These are phyloP conservation scores for Cladosporium sphaerospermum DNA, from an alignment of 2,329 filamentous ascomycete genomes.

Conservation along the genomic window DNA sequence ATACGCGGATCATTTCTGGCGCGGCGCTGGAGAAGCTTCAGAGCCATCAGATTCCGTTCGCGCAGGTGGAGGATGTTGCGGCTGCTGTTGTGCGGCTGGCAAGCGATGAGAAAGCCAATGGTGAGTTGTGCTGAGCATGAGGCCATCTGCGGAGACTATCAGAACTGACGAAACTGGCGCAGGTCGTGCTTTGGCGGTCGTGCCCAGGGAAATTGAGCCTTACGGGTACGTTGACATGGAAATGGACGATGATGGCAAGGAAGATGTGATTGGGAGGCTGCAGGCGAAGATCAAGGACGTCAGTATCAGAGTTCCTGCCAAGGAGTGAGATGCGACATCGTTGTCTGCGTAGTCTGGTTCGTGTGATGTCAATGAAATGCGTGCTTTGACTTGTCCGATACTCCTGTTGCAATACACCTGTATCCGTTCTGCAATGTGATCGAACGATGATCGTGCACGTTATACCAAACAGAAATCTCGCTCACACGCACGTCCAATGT, in stretches of 20 bases:
- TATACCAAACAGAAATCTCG: not conserved
- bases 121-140: conserved; percentile 9
- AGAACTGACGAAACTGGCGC: not conserved
- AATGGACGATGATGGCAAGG: conserved; percentile 14
- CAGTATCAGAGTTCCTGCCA: not conserved
- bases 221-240: conserved; percentile 19
- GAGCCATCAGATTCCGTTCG: conserved; percentile 16
- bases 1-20: conserved; percentile 21
- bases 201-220: conserved; percentile 14
- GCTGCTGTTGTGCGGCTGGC: conserved; percentile 20
- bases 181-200: conserved; percentile 21
- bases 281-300: not conserved
- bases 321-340: not conserved
- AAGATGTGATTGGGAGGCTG: not conserved
- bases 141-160: not conserved
- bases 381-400: too few relatives aligned
- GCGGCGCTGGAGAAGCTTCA: conserved; percentile 15
- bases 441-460: not conserved
- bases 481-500: not conserved
- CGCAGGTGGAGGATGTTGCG: conserved; percentile 20
- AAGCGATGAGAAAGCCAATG: conserved; percentile 18
- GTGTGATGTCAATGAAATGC: too few relatives aligned
- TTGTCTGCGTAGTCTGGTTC: too few relatives aligned
- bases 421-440: not conserved
- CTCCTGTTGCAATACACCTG: not conserved